A percentile compares a stretch with the other conserved stretches of the same genome.
These are phyloP conservation scores for Boletus speciosus DNA, from an alignment of 768 basidiomycete species.

Conservation along the genomic window DNA sequence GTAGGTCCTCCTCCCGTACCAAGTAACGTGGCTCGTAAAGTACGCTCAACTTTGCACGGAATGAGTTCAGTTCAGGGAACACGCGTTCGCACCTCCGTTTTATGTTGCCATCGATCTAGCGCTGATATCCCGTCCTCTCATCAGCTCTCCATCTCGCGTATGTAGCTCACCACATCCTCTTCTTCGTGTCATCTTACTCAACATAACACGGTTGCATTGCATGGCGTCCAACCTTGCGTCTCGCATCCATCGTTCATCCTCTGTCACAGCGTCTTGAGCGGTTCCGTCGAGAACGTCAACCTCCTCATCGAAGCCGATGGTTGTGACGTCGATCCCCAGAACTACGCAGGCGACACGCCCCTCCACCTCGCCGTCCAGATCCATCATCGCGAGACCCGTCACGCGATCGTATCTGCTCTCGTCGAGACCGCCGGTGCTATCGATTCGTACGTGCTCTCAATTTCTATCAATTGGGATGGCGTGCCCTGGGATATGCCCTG, in stretches of 20 bases:
- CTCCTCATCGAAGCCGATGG: constrained; percentile 24
- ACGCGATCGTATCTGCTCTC: constrained; percentile 21
- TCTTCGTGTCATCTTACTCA: background rate
- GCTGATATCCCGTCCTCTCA: constrained; percentile 7
- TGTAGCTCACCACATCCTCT: constrained; percentile 3
- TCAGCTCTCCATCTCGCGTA: constrained; percentile 33
- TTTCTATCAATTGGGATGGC: background rate
- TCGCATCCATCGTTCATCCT: background rate
- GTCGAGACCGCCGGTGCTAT: constrained; percentile 22
- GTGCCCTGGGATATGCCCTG: background rate
- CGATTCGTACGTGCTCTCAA: constrained; percentile 18
- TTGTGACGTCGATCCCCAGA: constrained; percentile 29
- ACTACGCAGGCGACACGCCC: constrained; percentile 25
- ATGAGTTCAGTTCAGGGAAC: constrained; percentile 23
- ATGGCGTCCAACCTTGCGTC: background rate
- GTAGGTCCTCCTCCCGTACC: constrained; percentile 15
- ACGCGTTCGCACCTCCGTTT: constrained; percentile 24
- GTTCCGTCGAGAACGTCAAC: constrained; percentile 18
- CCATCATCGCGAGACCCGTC: constrained; percentile 9
- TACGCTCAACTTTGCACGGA: background rate
- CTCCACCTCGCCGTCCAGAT: constrained; percentile 28
- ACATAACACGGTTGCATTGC: background rate
- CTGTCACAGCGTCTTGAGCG: constrained; percentile 14
- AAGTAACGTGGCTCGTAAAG: background rate
- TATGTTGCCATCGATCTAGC: background rate